Base-by-base conservation (phyloP, 768 basidiomycete species). In the Baorangia bicolor region DNA sequence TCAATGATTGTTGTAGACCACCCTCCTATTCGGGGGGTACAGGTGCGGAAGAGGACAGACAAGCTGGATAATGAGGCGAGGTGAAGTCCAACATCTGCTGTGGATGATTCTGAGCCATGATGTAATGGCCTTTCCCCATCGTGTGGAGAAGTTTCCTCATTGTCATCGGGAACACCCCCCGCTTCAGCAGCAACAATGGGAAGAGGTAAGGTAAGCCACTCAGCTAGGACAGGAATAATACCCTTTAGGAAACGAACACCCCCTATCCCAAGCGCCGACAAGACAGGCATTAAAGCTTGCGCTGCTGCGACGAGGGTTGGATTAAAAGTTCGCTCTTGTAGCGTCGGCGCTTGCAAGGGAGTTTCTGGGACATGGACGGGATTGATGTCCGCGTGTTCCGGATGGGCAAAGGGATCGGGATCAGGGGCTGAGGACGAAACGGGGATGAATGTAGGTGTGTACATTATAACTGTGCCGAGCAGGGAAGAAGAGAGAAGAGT, bases 401-500 rank as follows among this genome's bases (percentile, higher is more conserved):
- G 74, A 40, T 85, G 86, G 21, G 81, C 75, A 48, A 81, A 83
- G 23, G 58, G 56, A 57, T 70, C 64, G 10, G 46, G 34, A 43
- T 50, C 49, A 11, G 59, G 43, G 12, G 25, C 55, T 10, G 61
- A 53, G 16, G 53, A 49, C 8, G 57, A 40, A 9, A 25, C 12
- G 7, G 64, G 53, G 41, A 54, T 57, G 33, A 64, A 60, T 4
- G 55, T 50, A 20, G 69, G 64, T 0, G 84, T 79, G 60, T 91
- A 91, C 30, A 85, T 65, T 87, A 92, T 92, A 6, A 92, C 75
- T 20, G 80, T 81, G 16, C 85, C 81, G 25, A 94, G 85, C 58
- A 94, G 78, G 5, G 84, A 81, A 25, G 89, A 84, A 20, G 87
- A 87, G 4, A 92, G 73, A 20, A 92, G 73, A 10, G 73, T 75